Percentiles rank a stretch among this genome's conserved stretches.
Evolutionary conservation across 192 early-diverging fungal genomes (phyloP).

Genomic region (Umbelopsis sp.): DNA sequence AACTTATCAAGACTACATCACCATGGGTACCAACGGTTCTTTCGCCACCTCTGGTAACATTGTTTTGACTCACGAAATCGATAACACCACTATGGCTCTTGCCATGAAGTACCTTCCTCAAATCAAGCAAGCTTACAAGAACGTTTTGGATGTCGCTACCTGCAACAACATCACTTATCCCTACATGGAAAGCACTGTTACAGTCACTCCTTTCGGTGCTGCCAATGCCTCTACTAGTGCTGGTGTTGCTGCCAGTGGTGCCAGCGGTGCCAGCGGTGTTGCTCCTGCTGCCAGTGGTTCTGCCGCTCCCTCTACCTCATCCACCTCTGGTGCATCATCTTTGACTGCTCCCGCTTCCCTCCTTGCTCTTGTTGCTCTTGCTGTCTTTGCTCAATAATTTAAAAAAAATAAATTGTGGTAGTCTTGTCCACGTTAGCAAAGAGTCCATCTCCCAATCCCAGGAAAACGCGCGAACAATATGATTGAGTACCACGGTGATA

Average conservation of each 20-base stretch:
- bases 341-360: constrained; percentile 18
- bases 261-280: constrained; percentile 16
- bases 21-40: constrained; percentile 42
- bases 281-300: constrained; percentile 21
- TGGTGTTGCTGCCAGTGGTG: constrained; percentile 23
- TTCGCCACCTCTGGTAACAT: constrained; percentile 39
- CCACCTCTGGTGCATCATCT: neutral
- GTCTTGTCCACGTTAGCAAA: too few relatives aligned
- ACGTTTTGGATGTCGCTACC: constrained; percentile 39
- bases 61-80: constrained; percentile 49
- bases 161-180: constrained; percentile 47
- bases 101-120: constrained; percentile 46
- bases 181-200: constrained; percentile 39
- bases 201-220: constrained; percentile 25
- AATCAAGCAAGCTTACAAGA: constrained; percentile 44
- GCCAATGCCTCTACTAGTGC: constrained; percentile 10
- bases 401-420: constrained; percentile 14
- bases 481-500: too few relatives aligned
- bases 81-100: constrained; percentile 44
- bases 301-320: neutral
- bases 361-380: constrained; percentile 19
- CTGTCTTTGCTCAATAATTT: constrained; percentile 25
- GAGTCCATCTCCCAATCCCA: too few relatives aligned
- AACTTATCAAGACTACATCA: constrained; percentile 32
- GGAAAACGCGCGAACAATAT: too few relatives aligned